Base-by-base conservation (phyloP, 2,329 filamentous ascomycete genomes). In the Ampelomyces quisqualis region DNA sequence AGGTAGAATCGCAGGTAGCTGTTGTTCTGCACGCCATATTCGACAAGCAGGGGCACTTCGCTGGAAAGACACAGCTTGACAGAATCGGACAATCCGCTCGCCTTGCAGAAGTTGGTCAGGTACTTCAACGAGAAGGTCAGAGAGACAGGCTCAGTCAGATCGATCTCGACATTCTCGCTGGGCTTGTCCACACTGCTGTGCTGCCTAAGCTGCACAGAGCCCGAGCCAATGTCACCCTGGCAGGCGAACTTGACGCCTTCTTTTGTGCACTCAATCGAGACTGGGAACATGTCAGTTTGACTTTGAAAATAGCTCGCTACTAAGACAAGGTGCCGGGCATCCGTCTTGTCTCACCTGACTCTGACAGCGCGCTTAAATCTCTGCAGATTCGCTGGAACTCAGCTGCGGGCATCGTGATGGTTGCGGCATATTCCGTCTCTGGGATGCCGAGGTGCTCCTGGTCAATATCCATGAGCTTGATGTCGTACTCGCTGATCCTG, bases 381-480 rank as follows among this genome's bases (percentile, higher is more conserved):
- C 87, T 84, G 75, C 89, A 95, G 71, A 98, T 98, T 60, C 90
- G 86, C 73, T 88, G 86, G 74, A 98, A 97, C 73, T 98, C 93
- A 33, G 77, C 70, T 22, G 87, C 82, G 10, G 93, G 91, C 88
- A 98, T 90, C 39, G 80, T 77, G 53, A 98, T 88, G 13, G 87
- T 93, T 33, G 93, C 87, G 26, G 90, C 86, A 67, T 98, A 98
- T 65, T 98, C 93, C n/a, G 94, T 98, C 62, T 98, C 91, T 11
- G 93, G 93, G 61, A 98, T 98, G 50, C 93, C 93, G 73, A 98
- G 77, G 72, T 98, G 93, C 79, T 98, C 93, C 77, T 98, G 94
- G 74, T 98, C 93, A 71, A 98, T 98, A 70, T 98, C 93, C 93
- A 98, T 98, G 70, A 98, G 84, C 80, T 98, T 98, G 73, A 98